Evolutionary conservation across 73 alveolate species (phyloP), one percentile per base, ranked within the genome.

Genomic region (Effrenium voratum): DNA sequence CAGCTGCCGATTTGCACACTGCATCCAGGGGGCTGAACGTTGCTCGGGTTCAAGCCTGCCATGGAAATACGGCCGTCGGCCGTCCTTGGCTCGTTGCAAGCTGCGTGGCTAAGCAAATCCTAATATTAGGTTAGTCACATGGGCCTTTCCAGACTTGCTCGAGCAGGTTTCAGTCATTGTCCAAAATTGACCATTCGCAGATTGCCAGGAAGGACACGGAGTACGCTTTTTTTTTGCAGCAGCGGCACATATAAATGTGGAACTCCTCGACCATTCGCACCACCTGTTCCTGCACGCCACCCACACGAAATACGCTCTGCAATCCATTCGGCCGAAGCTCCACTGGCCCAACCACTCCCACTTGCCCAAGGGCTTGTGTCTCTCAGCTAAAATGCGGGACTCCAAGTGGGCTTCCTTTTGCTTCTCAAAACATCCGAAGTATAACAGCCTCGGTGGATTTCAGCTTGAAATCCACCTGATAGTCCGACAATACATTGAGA

Each of bases 191-290:
- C n/a, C n/a, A n/a, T n/a, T n/a, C n/a, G n/a, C n/a, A n/a, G n/a
- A n/a, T n/a, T n/a, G n/a, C n/a, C n/a, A n/a, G n/a, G n/a, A n/a
- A n/a, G n/a, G n/a, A n/a, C n/a, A n/a, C n/a, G n/a, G n/a, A n/a
- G n/a, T n/a, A n/a, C n/a, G n/a, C n/a, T n/a, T n/a, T 22, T 22
- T 57, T 38, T 15, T n/a, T 46, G 32, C 5, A 32, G 55, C 93
- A 66, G 36, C 57, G 94, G 38, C 63, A 49, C 94, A 86, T 86
- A 68, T 86, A 86, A 47, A 86, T 86, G 94, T 86, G 94, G 94
- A 86, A 86, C 94, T 86, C 94, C 28, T 86, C 94, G 47, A 86
- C 94, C 94, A 86, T 86, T 30, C 94, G 94, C 49, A 86, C 83
- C 47, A 86, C 94, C 43, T 86, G 94, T 34, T 86, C 94, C 94